Percentiles rank a stretch among this genome's conserved stretches.
phyloP scores from a whole-genome alignment of 2,329 filamentous ascomycete species.

The Cadophora gregata region DNA sequence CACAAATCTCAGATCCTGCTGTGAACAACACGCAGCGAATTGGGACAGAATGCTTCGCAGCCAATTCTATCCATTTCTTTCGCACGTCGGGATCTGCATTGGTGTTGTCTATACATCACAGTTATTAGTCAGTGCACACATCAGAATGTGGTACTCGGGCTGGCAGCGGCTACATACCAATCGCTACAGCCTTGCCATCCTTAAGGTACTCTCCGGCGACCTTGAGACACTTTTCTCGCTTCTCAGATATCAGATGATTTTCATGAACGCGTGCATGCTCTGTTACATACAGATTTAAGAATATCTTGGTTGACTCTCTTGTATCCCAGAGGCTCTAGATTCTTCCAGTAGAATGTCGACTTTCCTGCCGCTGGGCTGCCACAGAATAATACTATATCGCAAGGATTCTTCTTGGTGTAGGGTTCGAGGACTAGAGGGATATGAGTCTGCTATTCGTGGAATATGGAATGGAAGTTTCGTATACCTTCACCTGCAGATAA shows the following conservation, averaged over 20 bases:
- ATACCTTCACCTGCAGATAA: conserved; percentile 34
- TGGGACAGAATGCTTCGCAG: conserved; percentile 70
- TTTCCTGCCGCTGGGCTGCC: conserved; percentile 92
- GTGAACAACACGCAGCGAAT: conserved; percentile 89
- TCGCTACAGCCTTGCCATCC: conserved; percentile 71
- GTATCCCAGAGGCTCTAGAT: conserved; percentile 80
- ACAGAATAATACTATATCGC: conserved; percentile 84
- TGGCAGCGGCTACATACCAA: conserved; percentile 64
- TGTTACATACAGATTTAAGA: conserved; percentile 68
- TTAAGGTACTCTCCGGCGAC: conserved; percentile 69
- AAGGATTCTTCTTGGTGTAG: conserved; percentile 62
- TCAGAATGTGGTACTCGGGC: not conserved
- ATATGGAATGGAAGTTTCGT: conserved; percentile 12
- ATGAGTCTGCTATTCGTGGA: conserved; percentile 18
- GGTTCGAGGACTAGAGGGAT: conserved; percentile 32
- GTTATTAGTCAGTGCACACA: not conserved
- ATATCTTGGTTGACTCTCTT: conserved; percentile 88
- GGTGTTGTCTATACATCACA: conserved; percentile 76
- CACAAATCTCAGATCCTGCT: conserved; percentile 64
- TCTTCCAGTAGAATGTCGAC: conserved; percentile 84
- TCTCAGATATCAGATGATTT: conserved; percentile 34
- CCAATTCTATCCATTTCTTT: conserved; percentile 78
- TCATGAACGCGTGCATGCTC: conserved; percentile 13
- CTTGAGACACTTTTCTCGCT: conserved; percentile 71
- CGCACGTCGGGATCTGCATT: conserved; percentile 83